Percentiles rank a stretch among this genome's conserved stretches.
These are phyloP conservation scores for Arabidopsis lyrata DNA, from an alignment of 441 rosid species.

Conservation along the genomic window DNA sequence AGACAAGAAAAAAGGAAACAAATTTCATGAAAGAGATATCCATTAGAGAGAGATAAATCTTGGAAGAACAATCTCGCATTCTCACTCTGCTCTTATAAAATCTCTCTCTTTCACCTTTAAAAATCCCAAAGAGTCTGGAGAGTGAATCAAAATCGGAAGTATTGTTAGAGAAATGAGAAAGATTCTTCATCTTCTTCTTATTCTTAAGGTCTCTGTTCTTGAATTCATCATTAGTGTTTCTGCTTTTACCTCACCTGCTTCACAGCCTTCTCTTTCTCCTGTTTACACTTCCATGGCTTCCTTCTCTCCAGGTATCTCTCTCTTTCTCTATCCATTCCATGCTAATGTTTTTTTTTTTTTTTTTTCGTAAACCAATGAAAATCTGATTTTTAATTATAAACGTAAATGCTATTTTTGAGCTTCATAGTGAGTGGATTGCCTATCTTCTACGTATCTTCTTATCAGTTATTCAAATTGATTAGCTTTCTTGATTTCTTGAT, in stretches of 20 bases:
- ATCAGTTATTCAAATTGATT: constrained; percentile 14
- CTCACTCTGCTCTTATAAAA: constrained; percentile 22
- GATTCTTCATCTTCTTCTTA: constrained; percentile 21
- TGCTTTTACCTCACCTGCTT: constrained; percentile 42
- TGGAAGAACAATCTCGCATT: constrained; percentile 8
- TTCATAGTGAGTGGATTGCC: background rate
- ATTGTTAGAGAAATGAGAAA: constrained; percentile 38
- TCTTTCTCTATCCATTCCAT: background rate
- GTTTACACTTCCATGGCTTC: constrained; percentile 66
- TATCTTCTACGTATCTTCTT: constrained; percentile 32
- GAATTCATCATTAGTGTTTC: constrained; percentile 36
- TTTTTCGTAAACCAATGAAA: constrained; percentile 17
- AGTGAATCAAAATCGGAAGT: constrained; percentile 10
- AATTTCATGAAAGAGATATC: constrained; percentile 25
- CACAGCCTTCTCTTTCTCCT: constrained; percentile 55
- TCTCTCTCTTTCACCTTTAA: constrained; percentile 21
- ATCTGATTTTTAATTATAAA: background rate
- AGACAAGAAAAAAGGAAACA: constrained; percentile 34
- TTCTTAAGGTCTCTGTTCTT: constrained; percentile 45
- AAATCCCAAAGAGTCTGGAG: constrained; percentile 18
- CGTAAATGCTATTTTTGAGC: constrained; percentile 19
- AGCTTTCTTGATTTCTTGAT: constrained; percentile 27
- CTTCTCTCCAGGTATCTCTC: constrained; percentile 69
- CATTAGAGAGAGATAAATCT: constrained; percentile 23
- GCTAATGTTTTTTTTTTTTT: background rate